Percentiles rank a stretch among this genome's conserved stretches.
Conservation (phyloP, 768 basidiomycete genomes). For the Pleurotus ostreatus region DNA sequence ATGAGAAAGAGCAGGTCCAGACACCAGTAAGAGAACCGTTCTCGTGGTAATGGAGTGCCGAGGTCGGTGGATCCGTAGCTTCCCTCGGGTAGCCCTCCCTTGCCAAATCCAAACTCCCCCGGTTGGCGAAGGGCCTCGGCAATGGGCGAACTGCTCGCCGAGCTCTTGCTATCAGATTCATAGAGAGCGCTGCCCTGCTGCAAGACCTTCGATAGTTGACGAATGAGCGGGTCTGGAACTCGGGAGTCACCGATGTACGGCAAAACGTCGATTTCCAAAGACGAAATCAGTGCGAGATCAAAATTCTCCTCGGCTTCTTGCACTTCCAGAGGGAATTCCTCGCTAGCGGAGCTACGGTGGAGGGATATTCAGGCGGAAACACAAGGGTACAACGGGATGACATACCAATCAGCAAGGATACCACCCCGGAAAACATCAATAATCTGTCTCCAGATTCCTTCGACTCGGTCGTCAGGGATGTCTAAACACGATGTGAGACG, state of each 20-base stretch:
- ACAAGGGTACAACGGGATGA: background rate
- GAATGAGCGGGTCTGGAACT: constrained; percentile 68
- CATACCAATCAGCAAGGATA: constrained; percentile 82
- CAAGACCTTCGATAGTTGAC: constrained; percentile 65
- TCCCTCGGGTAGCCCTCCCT: constrained; percentile 29
- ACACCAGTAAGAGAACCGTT: constrained; percentile 91
- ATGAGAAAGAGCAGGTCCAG: constrained; percentile 82
- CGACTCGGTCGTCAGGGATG: constrained; percentile 59
- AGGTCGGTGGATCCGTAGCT: constrained; percentile 58
- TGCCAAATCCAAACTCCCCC: constrained; percentile 27
- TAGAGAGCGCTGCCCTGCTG: constrained; percentile 70
- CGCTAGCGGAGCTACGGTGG: constrained; percentile 47
- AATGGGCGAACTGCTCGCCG: background rate
- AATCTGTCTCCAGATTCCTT: constrained; percentile 83
- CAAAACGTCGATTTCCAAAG: constrained; percentile 77
- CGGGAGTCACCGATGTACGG: constrained; percentile 67
- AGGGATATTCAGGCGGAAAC: background rate
- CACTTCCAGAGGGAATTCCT: constrained; percentile 53
- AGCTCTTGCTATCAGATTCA: constrained; percentile 20
- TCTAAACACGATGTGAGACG: constrained; percentile 25
- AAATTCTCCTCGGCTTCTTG: constrained; percentile 84
- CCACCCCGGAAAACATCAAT: constrained; percentile 80
- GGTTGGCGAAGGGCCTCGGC: background rate
- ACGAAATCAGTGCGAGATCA: constrained; percentile 72
- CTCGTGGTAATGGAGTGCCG: constrained; percentile 58